A percentile compares a stretch with the other conserved stretches of the same genome.
phyloP scores from a whole-genome alignment of 2,329 filamentous ascomycete species.

The Dryadomyces sulphureus region DNA sequence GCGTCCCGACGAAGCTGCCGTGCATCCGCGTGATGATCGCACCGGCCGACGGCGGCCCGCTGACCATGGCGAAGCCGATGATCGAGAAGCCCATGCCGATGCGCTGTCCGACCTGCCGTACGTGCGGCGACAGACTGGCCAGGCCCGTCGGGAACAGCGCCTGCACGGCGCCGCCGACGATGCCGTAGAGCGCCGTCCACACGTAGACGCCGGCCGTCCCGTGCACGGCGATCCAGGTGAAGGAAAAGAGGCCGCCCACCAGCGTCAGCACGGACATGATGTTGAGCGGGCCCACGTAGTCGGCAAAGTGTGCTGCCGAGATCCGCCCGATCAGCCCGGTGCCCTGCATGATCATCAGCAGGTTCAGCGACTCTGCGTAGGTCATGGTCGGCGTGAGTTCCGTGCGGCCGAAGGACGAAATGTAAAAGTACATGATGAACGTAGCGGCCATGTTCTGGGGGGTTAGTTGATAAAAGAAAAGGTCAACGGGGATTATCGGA shows the following conservation, averaged over 20 bases:
- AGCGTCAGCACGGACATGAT: constrained; percentile 29
- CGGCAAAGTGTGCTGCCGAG: constrained; percentile 30
- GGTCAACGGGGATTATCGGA: no score
- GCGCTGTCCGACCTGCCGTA: constrained; percentile 37
- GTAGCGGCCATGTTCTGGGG: constrained; percentile 15
- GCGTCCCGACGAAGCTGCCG: constrained; percentile 32
- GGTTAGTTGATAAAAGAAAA: not conserved
- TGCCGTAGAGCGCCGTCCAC: constrained; percentile 36
- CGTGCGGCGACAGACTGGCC: constrained; percentile 32
- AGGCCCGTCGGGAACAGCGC: constrained; percentile 36
- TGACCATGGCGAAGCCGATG: constrained; percentile 36
- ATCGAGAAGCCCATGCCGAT: constrained; percentile 37
- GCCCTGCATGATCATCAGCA: constrained; percentile 38
- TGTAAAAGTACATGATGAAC: constrained; percentile 31
- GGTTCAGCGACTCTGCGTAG: constrained; percentile 26
- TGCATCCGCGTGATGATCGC: constrained; percentile 28
- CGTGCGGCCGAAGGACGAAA: constrained; percentile 21
- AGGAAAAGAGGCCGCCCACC: constrained; percentile 20
- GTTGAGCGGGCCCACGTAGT: constrained; percentile 37
- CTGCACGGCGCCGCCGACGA: constrained; percentile 33
- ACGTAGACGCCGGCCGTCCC: constrained; percentile 27
- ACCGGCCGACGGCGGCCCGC: constrained; percentile 39
- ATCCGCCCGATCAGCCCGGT: constrained; percentile 33
- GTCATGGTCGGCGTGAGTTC: constrained; percentile 3
- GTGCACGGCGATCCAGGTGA: constrained; percentile 32